phyloP scores from a whole-genome alignment of 305 asterid genomes.

The Fraxinus floribunda region DNA sequence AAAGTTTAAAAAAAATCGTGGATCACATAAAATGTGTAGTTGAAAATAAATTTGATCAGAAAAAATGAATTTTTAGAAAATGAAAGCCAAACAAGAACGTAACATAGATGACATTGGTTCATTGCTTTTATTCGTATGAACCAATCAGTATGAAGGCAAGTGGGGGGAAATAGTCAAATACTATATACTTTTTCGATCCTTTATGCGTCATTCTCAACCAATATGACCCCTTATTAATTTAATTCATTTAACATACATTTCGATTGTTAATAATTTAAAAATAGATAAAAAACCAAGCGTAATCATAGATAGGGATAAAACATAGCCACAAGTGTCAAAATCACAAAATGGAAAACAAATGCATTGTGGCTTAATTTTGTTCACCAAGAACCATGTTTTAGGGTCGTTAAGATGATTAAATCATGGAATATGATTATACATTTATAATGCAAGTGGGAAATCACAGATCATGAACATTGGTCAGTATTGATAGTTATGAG shows the following conservation, averaged over 20 bases:
- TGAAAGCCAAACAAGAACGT: too few species aligned
- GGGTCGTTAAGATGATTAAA: conserved; percentile 2
- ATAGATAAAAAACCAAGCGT: neutral
- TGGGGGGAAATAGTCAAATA: neutral
- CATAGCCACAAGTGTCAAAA: neutral
- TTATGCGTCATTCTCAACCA: neutral
- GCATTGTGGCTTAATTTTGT: neutral
- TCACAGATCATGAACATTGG: neutral
- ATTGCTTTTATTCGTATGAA: neutral
- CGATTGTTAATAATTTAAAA: neutral
- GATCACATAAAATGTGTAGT: too few species aligned
- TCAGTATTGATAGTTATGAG: conserved; percentile 12
- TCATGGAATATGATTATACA: conserved; percentile 26
- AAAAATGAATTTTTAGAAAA: too few species aligned
- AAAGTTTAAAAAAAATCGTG: too few species aligned
- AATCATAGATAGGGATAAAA: neutral
- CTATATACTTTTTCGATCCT: neutral
- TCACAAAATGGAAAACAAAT: neutral
- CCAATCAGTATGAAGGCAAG: neutral
- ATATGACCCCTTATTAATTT: neutral
- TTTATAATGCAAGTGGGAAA: neutral
- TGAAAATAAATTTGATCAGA: neutral
- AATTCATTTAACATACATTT: neutral
- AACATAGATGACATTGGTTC: neutral
- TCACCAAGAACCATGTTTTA: neutral